These are phyloP conservation scores for Capronia epimyces DNA, from an alignment of 2,329 filamentous ascomycete genomes.

Conservation along the genomic window DNA sequence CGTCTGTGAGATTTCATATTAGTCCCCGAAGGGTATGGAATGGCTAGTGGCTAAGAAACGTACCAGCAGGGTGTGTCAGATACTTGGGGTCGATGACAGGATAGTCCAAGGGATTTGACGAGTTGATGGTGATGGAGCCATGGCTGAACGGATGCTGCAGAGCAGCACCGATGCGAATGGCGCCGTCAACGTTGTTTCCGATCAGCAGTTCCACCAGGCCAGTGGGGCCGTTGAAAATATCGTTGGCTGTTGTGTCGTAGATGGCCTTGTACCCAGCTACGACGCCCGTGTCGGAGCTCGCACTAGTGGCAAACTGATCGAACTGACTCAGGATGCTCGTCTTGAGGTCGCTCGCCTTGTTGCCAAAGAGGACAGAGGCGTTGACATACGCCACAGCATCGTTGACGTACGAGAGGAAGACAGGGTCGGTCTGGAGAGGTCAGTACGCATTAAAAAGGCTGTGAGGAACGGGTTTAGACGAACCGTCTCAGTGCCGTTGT, in stretches of 20 bases:
- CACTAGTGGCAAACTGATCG: constrained; percentile 10
- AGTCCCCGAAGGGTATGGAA: constrained; percentile 2
- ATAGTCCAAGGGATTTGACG: constrained; percentile 33
- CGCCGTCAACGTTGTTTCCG: constrained; percentile 29
- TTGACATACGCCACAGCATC: constrained; percentile 25
- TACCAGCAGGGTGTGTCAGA: constrained; percentile 39
- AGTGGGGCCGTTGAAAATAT: constrained; percentile 20
- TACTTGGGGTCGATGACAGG: constrained; percentile 43
- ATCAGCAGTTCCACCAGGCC: constrained; percentile 28
- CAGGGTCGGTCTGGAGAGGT: constrained; percentile 13
- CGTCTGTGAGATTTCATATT: constrained; percentile 30
- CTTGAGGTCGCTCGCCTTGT: constrained; percentile 7
- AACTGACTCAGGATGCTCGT: constrained; percentile 10
- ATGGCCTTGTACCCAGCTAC: constrained; percentile 28
- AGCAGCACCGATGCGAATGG: constrained; percentile 21
- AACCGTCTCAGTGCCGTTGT: constrained; percentile 30
- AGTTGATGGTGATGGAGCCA: constrained; percentile 29
- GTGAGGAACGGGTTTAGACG: constrained; percentile 23
- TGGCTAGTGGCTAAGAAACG: background rate
- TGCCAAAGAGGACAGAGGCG: constrained; percentile 25
- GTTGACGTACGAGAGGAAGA: constrained; percentile 27
- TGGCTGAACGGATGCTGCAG: constrained; percentile 28
- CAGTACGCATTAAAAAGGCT: constrained; percentile 3
- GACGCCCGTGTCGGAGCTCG: constrained; percentile 13
- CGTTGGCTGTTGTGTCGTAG: constrained; percentile 20